A percentile compares a stretch with the other conserved stretches of the same genome.
Evolutionary conservation across 2,329 filamentous ascomycete species (phyloP).

Genomic region (Sporothrix schenckii): DNA sequence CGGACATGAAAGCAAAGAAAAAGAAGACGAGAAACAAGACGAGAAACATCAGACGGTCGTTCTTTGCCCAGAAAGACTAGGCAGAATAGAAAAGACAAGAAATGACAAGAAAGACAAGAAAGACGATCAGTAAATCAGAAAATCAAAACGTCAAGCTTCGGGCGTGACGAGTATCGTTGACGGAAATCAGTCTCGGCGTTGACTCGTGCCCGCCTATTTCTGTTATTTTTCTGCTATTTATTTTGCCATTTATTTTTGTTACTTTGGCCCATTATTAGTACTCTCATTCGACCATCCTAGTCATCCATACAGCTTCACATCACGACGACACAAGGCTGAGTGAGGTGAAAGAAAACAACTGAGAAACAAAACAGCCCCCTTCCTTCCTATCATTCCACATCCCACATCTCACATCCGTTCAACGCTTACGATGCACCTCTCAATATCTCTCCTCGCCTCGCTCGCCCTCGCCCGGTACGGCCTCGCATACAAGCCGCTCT

Average conservation of each 20-base stretch:
- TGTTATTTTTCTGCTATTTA: too few relatives aligned
- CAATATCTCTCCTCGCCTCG: constrained; percentile 34
- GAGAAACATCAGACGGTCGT: constrained; percentile 13
- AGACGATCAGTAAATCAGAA: neutral
- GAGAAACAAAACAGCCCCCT: too few relatives aligned
- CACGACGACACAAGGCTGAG: too few relatives aligned
- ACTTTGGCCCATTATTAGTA: too few relatives aligned
- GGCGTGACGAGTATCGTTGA: neutral
- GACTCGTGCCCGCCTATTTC: too few relatives aligned
- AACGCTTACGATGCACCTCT: neutral
- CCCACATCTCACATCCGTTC: neutral
- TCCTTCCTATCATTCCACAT: neutral
- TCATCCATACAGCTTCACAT: too few relatives aligned
- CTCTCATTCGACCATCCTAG: too few relatives aligned
- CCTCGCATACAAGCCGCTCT: constrained; percentile 53
- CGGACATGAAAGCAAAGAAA: neutral
- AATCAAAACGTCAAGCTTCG: neutral
- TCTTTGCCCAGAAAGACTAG: neutral
- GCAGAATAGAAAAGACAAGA: neutral
- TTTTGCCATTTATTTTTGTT: too few relatives aligned
- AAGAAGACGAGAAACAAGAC: too few relatives aligned
- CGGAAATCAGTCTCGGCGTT: too few relatives aligned
- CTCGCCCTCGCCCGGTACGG: constrained; percentile 39
- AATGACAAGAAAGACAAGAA: neutral
- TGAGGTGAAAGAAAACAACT: too few relatives aligned